Base-by-base conservation (phyloP, 2,329 filamentous ascomycete species). In the Aspergillus proliferans region DNA sequence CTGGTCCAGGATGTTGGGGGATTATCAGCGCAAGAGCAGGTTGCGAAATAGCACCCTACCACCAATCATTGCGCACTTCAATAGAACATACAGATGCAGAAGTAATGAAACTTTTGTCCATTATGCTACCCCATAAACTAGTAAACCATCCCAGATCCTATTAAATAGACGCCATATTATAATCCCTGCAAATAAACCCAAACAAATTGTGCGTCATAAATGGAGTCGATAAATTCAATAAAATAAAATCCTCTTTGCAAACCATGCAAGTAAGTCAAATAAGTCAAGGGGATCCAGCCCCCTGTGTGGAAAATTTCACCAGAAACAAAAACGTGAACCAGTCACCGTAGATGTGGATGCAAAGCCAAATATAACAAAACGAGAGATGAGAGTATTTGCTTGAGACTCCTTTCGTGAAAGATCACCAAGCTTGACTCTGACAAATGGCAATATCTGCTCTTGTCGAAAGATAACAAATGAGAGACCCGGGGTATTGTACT, bases 1-100 rank as follows among this genome's bases (percentile, higher is more conserved):
- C 83, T 97, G 40, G 79, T 96, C 6, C 65, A 66, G 2, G 93
- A 97, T 67, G 76, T 78, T 21, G 69, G 68, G 4, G 43, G 46
- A 9, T 28, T 24, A 36, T 18, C 26, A 18, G 26, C 15, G 19
- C 15, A 22, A 43, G 6, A 22, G 19, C 14, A 22, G 24, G 40
- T 22, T 43, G 40, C 9, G 7, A 7, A 18, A 14, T 26, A 19
- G 19, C 40, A 21, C 4, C 21, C 22, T 22, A 22, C 22, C 22
- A 22, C 5, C 22, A 22, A 5, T 22, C 22, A 6, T 21, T 21
- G 21, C 5, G 5, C 22, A 22, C 22, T 22, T 22, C 5, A 6
- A 22, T 5, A 6, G 22, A 4, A 22, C 5, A 22, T 21, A 21
- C 4, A 43, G 40, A 43, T 22, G 3, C n/a, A 14, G 2, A 18